Evolutionary conservation across 1,284 basidiomycete species (phyloP).

Genomic region (Ganoderma sinense): DNA sequence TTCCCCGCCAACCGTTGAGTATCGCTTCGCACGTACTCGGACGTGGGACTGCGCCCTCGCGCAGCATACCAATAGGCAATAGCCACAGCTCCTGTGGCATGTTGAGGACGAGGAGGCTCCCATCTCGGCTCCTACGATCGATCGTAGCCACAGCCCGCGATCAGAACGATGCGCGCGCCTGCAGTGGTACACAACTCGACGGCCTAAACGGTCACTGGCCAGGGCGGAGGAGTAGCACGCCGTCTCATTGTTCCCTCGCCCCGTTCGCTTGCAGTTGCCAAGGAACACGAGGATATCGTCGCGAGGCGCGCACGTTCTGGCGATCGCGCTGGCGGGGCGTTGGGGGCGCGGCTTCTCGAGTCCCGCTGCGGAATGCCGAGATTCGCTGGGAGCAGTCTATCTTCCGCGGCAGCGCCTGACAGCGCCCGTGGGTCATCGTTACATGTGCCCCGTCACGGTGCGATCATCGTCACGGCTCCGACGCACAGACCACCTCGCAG

Average conservation of each 20-base stretch:
- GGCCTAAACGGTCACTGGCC: background rate
- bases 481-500: conserved; percentile 6
- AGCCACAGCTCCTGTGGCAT: background rate
- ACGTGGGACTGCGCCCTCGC: background rate
- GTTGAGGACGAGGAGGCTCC: background rate
- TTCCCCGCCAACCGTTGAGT: background rate
- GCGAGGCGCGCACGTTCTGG: background rate
- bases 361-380: conserved; percentile 11
- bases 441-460: background rate
- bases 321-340: background rate
- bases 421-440: background rate
- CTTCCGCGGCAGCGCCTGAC: conserved; percentile 18
- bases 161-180: conserved; percentile 3
- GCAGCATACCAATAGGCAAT: background rate
- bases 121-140: conserved; percentile 1
- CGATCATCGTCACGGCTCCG: conserved; percentile 7
- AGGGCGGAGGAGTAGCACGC: background rate
- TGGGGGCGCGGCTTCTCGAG: background rate
- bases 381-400: conserved; percentile 21
- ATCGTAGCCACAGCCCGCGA: conserved; percentile 3
- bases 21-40: background rate
- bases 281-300: background rate
- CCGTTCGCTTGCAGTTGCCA: background rate
- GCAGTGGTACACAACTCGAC: background rate
- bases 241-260: background rate